A percentile compares a stretch with the other conserved stretches of the same genome.
These are phyloP conservation scores for Botryotinia calthae DNA, from an alignment of 2,329 filamentous ascomycete genomes.

Conservation along the genomic window DNA sequence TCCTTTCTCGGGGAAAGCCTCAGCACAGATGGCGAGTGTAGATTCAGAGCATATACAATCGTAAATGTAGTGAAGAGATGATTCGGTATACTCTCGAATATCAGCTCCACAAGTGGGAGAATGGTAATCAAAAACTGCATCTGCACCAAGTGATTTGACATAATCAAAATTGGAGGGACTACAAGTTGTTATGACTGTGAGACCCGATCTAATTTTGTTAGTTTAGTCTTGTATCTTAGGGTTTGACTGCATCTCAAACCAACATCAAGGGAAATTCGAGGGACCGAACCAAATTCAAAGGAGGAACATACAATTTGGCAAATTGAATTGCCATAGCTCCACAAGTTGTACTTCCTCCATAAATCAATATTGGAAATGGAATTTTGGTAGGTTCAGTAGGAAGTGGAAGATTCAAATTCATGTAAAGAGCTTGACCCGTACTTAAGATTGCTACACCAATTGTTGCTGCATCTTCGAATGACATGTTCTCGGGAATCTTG, in stretches of 20 bases:
- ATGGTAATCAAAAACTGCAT: constrained; percentile 45
- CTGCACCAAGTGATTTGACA: constrained; percentile 43
- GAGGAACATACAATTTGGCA: constrained; percentile 34
- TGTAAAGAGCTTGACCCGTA: constrained; percentile 21
- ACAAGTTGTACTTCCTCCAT: constrained; percentile 23
- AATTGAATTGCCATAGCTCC: constrained; percentile 39
- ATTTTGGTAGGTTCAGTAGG: not conserved
- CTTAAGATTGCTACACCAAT: constrained; percentile 25
- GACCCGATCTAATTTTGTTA: constrained; percentile 24
- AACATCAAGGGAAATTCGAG: too few species aligned
- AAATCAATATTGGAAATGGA: constrained; percentile 36
- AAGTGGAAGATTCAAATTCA: constrained; percentile 13
- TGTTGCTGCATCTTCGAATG: constrained; percentile 46
- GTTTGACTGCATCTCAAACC: too few species aligned
- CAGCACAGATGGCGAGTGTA: constrained; percentile 19
- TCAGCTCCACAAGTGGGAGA: constrained; percentile 42
- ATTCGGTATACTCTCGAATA: constrained; percentile 50
- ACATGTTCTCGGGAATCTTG: constrained; percentile 45
- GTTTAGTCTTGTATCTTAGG: too few species aligned
- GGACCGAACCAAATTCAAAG: too few species aligned
- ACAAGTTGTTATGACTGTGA: constrained; percentile 39
- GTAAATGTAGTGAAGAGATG: constrained; percentile 35
- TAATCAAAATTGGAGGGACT: constrained; percentile 41
- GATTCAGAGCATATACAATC: constrained; percentile 39
- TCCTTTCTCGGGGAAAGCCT: not conserved